Evolutionary conservation across 352 stramenopile species (phyloP), one percentile per base, ranked within the genome.

Genomic region (Globisporangium heterothallicum): DNA sequence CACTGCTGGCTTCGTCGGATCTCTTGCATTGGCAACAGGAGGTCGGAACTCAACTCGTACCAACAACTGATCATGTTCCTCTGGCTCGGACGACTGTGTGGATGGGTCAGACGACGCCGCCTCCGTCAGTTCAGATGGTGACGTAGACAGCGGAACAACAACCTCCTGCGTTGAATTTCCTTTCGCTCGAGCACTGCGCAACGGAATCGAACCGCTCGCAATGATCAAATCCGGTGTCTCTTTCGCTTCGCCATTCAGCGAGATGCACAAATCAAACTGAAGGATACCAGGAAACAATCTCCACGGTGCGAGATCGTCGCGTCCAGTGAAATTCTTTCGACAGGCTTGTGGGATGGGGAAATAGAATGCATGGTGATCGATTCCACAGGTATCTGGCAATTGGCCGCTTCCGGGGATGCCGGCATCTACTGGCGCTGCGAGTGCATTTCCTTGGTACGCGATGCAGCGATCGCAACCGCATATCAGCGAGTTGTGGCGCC

Each of bases 311-410:
- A 94, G 62, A 63, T 91, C 78, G 30, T 86, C 70, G 35, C 78
- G 78, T 3, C 81, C 78, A 14, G 79, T 80, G 47, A 86, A 89
- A 54, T 84, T 89, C 59, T 87, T 88, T 13, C 79, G 73, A 41
- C 65, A 75, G 6, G 80, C 75, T 63, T 92, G 83, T 6, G 80
- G 80, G 14, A 94, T 66, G 16, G 80, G 83, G 47, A 91, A 94
- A 36, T 84, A 91, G 50, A 76, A 86, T n/a, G 83, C 78, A 42
- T 94, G 78, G 34, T 91, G 79, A 62, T 94, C 83, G 14, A 93
- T 60, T 16, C 80, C 82, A 42, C 71, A 88, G 5, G 53, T 42
- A 25, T 40, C 19, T n/a, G 8, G 27, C 18, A 21, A 21, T 1
- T 21, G 14, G 12, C 35, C 35, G 19, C 9, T 14, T 7, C 18